Percentiles rank a stretch among this genome's conserved stretches.
Evolutionary conservation across 495 filamentous ascomycete genomes (phyloP).

Genomic region (Neurospora cerealis): DNA sequence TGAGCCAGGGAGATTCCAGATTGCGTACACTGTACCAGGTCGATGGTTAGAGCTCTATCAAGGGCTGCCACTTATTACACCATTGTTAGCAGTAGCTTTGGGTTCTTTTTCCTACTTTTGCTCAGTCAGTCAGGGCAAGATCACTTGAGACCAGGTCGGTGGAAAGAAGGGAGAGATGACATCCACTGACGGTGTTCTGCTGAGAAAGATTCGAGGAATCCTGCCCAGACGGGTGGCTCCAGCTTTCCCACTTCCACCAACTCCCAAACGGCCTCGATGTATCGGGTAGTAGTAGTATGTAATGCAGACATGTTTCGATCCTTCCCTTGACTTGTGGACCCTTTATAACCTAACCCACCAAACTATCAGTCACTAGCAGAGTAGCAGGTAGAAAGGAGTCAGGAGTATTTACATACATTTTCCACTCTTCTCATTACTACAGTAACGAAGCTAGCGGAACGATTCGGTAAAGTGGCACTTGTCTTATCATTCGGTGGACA

Average conservation of each 20-base stretch:
- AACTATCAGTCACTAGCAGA: background rate
- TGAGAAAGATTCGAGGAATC: background rate
- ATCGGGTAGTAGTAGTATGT: background rate
- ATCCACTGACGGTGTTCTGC: background rate
- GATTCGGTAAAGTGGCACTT: background rate
- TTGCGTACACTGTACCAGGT: background rate
- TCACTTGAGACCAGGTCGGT: background rate
- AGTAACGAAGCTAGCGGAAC: background rate
- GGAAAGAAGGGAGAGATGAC: background rate
- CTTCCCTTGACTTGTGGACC: background rate
- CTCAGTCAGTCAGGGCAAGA: background rate
- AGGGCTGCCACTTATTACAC: background rate
- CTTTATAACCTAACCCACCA: background rate
- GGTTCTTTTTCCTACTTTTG: background rate
- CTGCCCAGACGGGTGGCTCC: background rate
- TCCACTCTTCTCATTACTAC: background rate
- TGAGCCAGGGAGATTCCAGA: background rate
- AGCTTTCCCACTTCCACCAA: too few species aligned
- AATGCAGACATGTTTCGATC: background rate
- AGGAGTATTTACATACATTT: background rate
- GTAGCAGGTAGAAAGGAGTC: background rate
- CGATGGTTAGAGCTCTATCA: background rate
- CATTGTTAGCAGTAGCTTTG: background rate
- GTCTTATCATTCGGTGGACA: background rate
- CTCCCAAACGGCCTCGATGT: background rate